Evolutionary conservation across 1,139 yeast genomes (phyloP), one percentile per base, ranked within the genome.

Genomic region (Yarrowia galli): DNA sequence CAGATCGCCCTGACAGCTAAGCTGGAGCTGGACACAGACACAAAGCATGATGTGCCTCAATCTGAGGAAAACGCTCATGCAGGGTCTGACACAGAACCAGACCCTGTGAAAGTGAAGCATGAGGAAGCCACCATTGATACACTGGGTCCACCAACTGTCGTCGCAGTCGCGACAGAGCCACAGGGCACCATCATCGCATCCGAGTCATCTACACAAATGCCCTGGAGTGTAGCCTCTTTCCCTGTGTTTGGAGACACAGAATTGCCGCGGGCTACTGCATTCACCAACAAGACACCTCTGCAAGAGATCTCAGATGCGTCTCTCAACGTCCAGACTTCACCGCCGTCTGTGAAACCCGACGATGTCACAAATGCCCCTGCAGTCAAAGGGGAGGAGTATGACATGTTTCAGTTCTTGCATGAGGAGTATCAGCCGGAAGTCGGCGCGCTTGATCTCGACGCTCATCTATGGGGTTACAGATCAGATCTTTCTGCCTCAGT

Each of bases 201-300:
- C 1, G 53, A 25, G 10, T n/a, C 53, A 4, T 9, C 53, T 6
- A 10, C 36, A n/a, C 35, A n/a, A 25, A 53, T 36, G 60, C n/a
- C 64, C 42, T 58, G 64, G 64, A 58, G 64, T 28, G 64, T 58
- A 10, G 64, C 64, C 4, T 58, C 64, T 28, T 58, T 58, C 13
- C 64, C 64, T 18, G 42, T 58, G 38, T 58, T 58, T 20, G 64
- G 64, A 32, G 64, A 58, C 32, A 16, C 48, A 28, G 49, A 56
- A 12, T 40, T 16, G 20, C 25, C 63, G 5, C 15, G 25, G 2
- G 23, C 40, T 15, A 10, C 49, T 18, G 15, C 49, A 12, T n/a
- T 18, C n/a, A n/a, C 25, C 0, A 10, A 38, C 8, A 25, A 40
- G 48, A 56, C 38, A 18, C 63, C 63, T 40, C 63, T 56, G 3